Base-by-base conservation (phyloP, 306 rosid genomes). In the Vigna angularis region DNA sequence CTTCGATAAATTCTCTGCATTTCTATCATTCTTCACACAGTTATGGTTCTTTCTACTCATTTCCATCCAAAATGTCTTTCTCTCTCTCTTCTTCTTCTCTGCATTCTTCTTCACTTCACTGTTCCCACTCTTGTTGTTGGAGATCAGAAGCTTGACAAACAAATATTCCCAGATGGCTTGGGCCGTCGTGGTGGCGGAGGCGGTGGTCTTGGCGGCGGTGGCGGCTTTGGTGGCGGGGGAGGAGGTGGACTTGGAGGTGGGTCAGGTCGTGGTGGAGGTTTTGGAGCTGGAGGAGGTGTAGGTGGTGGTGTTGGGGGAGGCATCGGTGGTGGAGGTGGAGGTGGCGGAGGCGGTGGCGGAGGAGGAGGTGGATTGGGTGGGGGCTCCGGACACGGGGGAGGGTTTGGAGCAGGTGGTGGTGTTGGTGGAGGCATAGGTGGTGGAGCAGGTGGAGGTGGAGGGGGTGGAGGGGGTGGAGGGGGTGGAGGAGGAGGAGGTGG, bases 401-500 rank as follows among this genome's bases (percentile, higher is more conserved):
- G 88, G 0, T 75, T 75, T 32, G 88, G 85, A 0, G 85, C 50
- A n/a, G 89, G 84, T 0, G 87, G 80, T 4, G 76, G 85, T 34
- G 80, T 47, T 4, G 86, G 87, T 0, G 84, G 77, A 12, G 63
- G 77, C 6, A 1, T 50, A 17, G 86, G 76, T 4, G 90, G 87
- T 3, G 78, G 77, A 2, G 87, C 78, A 0, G 75, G 75, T 1
- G 86, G 75, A 0, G 84, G 26, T 24, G 76, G 0, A 0, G 36
- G n/a, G n/a, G n/a, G n/a, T n/a, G n/a, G n/a, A n/a, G n/a, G n/a
- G n/a, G n/a, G 36, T 0, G 36, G 36, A 4, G 74, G 86, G 0
- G 87, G 90, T 0, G 88, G 88, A 2, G 90, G 93, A 0, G 93
- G 88, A 1, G 85, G 48, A 0, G 93, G 88, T 0, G 90, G 78